Base-by-base conservation (phyloP, 371 early-diverging fungal species). In the Rhizopus delemar region DNA sequence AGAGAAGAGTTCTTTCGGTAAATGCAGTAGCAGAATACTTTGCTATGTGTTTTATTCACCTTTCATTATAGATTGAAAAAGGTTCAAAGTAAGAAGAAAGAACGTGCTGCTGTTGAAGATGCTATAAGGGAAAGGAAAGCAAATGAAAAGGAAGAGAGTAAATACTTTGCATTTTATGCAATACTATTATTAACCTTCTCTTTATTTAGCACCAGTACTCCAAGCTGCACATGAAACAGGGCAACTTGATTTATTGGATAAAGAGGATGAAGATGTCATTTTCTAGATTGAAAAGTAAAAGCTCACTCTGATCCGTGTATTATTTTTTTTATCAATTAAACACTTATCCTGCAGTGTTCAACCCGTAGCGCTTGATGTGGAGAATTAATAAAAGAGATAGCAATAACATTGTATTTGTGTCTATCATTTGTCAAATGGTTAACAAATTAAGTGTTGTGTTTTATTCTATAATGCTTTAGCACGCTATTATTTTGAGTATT, bases 1-100 rank as follows among this genome's bases (percentile, higher is more conserved):
- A 89, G 99, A 73, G 99, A 99, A 78, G 99, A 99, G 68, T 99
- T 99, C 80, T 99, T 95, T 74, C 83, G 97, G 85, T 87, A 72
- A 52, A n/a, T 4, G 22, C 32, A 8, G 43, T 16, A 31, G 13
- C 12, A 16, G n/a, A 3, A 33, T 15, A 16, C 38, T 22, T 8
- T 2, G 8, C 5, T 7, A 31, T 22, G 4, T 33, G 11, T 11
- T 36, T 11, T 29, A 43, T 41, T 41, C 2, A 41, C 50, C 22
- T 9, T 33, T 12, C n/a, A 60, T 53, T n/a, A 48, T 65, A 89
- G 91, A 68, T 77, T 98, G 65, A 98, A 98, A 81, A 98, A 97
- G 78, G 93, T 98, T 34, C 99, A 98, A 76, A 89, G 90, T 38
- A 97, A 97, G 74, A 96, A 96, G 88, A 98, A 97, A 88, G 90